These are phyloP conservation scores for Trichoderma arundinaceum DNA, from an alignment of 2,329 filamentous ascomycete genomes.

Conservation along the genomic window DNA sequence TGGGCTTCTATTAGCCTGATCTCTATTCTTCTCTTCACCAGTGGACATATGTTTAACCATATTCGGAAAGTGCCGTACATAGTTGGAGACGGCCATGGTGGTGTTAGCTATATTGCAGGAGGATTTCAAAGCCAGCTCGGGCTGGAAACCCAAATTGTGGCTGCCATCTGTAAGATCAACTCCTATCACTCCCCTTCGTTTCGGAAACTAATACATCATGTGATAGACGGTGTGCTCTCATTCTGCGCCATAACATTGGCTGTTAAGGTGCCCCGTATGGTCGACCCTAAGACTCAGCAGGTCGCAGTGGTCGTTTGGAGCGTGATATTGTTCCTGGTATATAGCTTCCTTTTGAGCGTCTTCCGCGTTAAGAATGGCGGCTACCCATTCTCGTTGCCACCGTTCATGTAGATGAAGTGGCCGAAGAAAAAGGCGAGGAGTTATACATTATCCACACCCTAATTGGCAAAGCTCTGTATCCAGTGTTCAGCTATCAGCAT, in stretches of 20 bases:
- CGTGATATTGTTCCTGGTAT: slow-evolving; percentile 76
- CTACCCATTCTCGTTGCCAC: slow-evolving; percentile 93
- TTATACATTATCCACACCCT: background rate
- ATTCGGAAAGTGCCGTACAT: slow-evolving; percentile 97
- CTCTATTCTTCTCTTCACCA: slow-evolving; percentile 88
- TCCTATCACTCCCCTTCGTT: background rate
- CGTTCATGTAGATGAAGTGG: slow-evolving; percentile 66
- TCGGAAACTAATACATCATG: slow-evolving; percentile 35
- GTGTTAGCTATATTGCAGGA: slow-evolving; percentile 85
- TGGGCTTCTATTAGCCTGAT: slow-evolving; percentile 93
- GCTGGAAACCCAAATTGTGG: slow-evolving; percentile 93
- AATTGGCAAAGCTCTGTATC: background rate
- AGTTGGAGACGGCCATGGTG: slow-evolving; percentile 79
- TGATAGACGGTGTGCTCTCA: slow-evolving; percentile 72
- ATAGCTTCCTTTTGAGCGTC: slow-evolving; percentile 91
- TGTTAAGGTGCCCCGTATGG: slow-evolving; percentile 88
- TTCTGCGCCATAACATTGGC: slow-evolving; percentile 92
- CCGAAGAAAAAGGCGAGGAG: background rate
- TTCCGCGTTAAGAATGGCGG: slow-evolving; percentile 95
- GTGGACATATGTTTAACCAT: slow-evolving; percentile 99
- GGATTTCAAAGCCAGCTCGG: slow-evolving; percentile 95
- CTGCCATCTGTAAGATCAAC: slow-evolving; percentile 79
- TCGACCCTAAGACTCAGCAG: slow-evolving; percentile 77
- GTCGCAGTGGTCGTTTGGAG: slow-evolving; percentile 82
- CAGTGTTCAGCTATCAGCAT: background rate